Evolutionary conservation across 345 rosid species (phyloP), one percentile per base, ranked within the genome.

Genomic region (Geranium rotundifolium): DNA sequence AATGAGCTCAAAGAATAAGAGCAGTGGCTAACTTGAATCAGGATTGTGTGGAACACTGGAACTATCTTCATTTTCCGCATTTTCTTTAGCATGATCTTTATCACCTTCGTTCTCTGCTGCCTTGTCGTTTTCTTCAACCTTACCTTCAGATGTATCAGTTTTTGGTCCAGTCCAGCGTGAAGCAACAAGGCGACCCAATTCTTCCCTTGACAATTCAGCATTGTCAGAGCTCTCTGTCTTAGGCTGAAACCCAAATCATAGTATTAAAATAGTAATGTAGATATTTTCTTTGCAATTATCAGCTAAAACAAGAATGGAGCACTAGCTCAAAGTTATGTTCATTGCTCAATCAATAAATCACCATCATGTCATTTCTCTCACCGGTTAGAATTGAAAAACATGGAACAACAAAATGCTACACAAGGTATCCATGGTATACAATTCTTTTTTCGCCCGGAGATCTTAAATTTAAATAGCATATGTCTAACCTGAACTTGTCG

Each of bases 121-220:
- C 55, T 80, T 85, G 57, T 85, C 95, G 65, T 73, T 79, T 66
- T 59, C 75, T 67, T 76, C 77, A 71, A 76, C 77, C 54, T 69
- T 61, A 19, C 67, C 76, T 63, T 68, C 70, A 63, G 69, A 63
- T 31, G 63, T 58, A 65, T 19, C 81, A 46, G 72, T 78, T 63
- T 60, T 69, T 65, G 80, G 82, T 68, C 99, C 91, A 1, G 99
- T 90, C 99, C 99, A 95, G 41, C 97, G 96, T 71, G 97, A 95
- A 37, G 93, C 97, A 73, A 95, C 84, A 70, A 85, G 95, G 67
- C 82, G 90, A 69, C 99, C 97, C 72, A 88, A 67, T 77, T 95
- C 95, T 73, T 86, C 99, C 75, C 78, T 88, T 54, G 99, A 95
- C 77, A 90, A 77, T 59, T 86, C 81, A 56, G 77, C 64, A 60